Evolutionary conservation across 176 grass and related monocot species (phyloP).

Genomic region (Eleusine indica): DNA sequence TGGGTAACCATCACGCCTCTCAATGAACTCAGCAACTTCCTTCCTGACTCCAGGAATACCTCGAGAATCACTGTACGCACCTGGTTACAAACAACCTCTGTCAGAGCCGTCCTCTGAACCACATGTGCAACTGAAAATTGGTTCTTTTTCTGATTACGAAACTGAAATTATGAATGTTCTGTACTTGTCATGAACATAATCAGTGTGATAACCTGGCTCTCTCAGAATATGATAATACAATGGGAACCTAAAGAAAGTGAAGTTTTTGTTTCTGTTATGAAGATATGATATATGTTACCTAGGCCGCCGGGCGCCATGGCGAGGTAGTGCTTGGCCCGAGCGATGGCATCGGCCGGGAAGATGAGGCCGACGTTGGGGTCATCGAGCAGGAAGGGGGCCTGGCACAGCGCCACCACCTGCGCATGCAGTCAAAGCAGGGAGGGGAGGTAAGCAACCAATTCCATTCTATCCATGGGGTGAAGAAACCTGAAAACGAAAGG

Average conservation of each 20-base stretch:
- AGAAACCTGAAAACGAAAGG: not conserved
- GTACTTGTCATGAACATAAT: not conserved
- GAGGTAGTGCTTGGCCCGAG: slow-evolving; percentile 91
- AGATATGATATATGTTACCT: slow-evolving; percentile 48
- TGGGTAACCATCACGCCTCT: slow-evolving; percentile 94
- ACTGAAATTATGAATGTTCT: not conserved
- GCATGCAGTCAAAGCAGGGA: not conserved
- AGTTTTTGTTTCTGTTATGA: not conserved
- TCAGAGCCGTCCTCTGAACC: slow-evolving; percentile 11
- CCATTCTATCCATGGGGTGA: not conserved
- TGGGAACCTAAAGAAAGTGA: not conserved
- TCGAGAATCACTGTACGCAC: slow-evolving; percentile 99
- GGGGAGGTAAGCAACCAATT: not conserved
- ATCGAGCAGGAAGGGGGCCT: slow-evolving; percentile 94
- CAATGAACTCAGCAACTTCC: slow-evolving; percentile 92
- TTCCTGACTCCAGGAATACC: slow-evolving; percentile 93
- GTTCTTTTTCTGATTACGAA: not conserved
- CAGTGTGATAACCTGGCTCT: not conserved
- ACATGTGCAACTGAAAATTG: not conserved
- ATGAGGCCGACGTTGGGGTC: slow-evolving; percentile 92
- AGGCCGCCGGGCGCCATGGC: slow-evolving; percentile 80
- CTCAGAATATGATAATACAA: not conserved
- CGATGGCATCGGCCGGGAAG: slow-evolving; percentile 95
- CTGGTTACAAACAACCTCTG: slow-evolving; percentile 42
- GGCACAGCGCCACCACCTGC: slow-evolving; percentile 94